Evolutionary conservation across 805 yeast species (phyloP), one percentile per base, ranked within the genome.

Genomic region (Torulaspora indica): DNA sequence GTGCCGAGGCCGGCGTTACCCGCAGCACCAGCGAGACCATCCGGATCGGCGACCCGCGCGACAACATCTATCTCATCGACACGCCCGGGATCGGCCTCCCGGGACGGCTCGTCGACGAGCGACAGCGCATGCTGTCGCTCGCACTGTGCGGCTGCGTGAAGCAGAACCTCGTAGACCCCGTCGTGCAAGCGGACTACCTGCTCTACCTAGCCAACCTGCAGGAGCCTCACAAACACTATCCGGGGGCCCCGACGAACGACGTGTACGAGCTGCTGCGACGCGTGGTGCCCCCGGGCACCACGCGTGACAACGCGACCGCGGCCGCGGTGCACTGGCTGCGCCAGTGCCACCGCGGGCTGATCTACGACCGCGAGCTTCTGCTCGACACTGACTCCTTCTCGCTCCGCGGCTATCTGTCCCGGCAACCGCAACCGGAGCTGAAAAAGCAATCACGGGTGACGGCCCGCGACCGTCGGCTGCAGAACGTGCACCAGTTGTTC

Each of bases 21-120:
- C 69, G 87, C 42, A 74, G 75, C 23, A 80, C 95, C 0, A 81
- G 91, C 42, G 91, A 85, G 49, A 72, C 82, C 42, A 85, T 93
- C 29, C 68, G 82, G 43, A 71, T 93, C 10, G 43, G 42, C 39
- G 30, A 67, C 74, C 28, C 34, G 5, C 23, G 18, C 34, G 64
- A 69, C 8, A 54, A 60, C 34, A 74, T 91, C 2, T 73, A 79
- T 46, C 69, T 90, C 6, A 79, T 85, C 54, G 98, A 93, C 60
- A 85, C 97, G 0, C 98, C 98, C 0, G 98, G 98, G 1, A 90
- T 93, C 3, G 78, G 87, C 45, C 64, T 88, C 9, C 98, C 98
- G 0, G 67, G 59, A 1, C 77, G 79, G 15, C 48, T 55, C 8
- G 85, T 81, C 8, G 73, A 75, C 37, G 74, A 76, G 48, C 78